phyloP scores from a whole-genome alignment of 2,329 filamentous ascomycete species.

The Fragosphaeria purpurea region DNA sequence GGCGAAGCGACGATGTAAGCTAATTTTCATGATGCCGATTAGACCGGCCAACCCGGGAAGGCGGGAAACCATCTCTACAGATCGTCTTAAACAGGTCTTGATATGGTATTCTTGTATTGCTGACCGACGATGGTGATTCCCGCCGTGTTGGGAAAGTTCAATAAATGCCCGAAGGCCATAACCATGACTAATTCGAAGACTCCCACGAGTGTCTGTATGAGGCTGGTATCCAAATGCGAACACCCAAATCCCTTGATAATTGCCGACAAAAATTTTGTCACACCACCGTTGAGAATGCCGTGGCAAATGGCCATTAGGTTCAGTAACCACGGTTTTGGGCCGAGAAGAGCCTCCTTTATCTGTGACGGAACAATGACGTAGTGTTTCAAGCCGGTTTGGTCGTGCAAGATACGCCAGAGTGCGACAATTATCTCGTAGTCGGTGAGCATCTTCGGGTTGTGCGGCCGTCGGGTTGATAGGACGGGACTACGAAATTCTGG shows the following conservation, averaged over 20 bases:
- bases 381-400: constrained; percentile 32
- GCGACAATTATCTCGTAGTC: constrained; percentile 27
- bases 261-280: constrained; percentile 36
- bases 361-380: constrained; percentile 25
- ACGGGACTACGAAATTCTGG: constrained; percentile 8
- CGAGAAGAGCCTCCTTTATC: constrained; percentile 19
- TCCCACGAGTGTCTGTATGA: constrained; percentile 32
- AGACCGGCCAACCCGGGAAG: constrained; percentile 30
- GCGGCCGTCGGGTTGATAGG: constrained; percentile 27
- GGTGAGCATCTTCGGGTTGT: constrained; percentile 24
- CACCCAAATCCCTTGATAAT: constrained; percentile 26
- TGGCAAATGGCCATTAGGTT: constrained; percentile 20
- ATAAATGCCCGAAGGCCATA: constrained; percentile 29
- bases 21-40: constrained; percentile 38
- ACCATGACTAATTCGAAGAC: constrained; percentile 19
- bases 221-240: constrained; percentile 25
- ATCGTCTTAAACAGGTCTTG: no score
- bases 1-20: constrained; percentile 32
- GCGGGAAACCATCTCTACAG: constrained; percentile 4
- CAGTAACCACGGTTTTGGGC: constrained; percentile 20
- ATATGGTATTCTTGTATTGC: neutral
- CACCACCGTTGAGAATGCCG: constrained; percentile 29
- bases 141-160: constrained; percentile 32
- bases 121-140: constrained; percentile 12
- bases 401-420: constrained; percentile 27